Evolutionary conservation across 148 eudicot genomes (phyloP), one percentile per base, ranked within the genome.

Genomic region (Selenicereus undatus): DNA sequence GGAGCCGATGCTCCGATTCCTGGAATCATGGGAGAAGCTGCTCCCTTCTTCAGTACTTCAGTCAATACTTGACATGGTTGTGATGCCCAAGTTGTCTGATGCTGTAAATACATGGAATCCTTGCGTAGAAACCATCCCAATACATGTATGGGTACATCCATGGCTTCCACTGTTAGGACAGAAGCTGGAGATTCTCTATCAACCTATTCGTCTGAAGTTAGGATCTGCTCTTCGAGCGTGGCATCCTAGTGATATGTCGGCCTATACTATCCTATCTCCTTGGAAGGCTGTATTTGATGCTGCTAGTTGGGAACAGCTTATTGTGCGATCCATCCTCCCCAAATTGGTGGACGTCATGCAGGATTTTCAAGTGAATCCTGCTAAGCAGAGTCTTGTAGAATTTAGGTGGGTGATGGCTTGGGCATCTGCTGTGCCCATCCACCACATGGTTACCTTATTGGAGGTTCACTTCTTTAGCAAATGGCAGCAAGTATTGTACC

Each of bases 91-190:
- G 82, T 77, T 93, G 76, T 83, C 92, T 29, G 92, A 90, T 81
- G 97, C 97, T 32, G 93, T 93, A 29, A 91, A 89, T 52, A 86
- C 90, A 1, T 95, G 98, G 98, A 96, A 95, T 64, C 97, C 94
- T 64, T 90, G 93, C 42, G 50, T 79, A 72, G 98, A 95, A 89
- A 95, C 92, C 4, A 91, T 93, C 76, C 93, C 98, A 10, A 91
- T 95, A 58, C 98, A 95, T 83, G 87, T 87, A 0, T 93, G 97
- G 98, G 74, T 95, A 78, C 97, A 95, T 80, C 98, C 98, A 36
- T 95, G 98, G 98, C 81, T 95, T 78, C 98, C 97, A 2, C 74
- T 91, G 69, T 82, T 95, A 79, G 94, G 97, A 24, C 90, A 91
- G 68, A 92, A 88, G 82, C 78, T 95, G 70, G 97, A 93, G 78